These are phyloP conservation scores for Trametopsis cervina DNA, from an alignment of 768 basidiomycete genomes.

Conservation along the genomic window DNA sequence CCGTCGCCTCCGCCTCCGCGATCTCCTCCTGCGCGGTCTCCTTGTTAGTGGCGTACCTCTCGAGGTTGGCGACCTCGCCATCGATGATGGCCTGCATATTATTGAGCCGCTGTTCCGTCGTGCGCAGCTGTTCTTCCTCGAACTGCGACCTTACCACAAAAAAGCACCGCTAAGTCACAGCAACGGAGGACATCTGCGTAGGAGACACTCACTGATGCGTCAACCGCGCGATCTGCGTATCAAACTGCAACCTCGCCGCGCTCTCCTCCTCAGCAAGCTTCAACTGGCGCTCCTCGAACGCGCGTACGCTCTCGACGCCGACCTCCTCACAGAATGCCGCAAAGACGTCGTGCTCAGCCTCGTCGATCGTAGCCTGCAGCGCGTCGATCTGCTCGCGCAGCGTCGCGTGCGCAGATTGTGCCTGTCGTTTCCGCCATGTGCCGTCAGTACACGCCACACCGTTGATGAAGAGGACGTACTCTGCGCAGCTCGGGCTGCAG, in stretches of 20 bases:
- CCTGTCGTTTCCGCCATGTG: too few relatives aligned
- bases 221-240: slow-evolving; percentile 81
- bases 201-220: slow-evolving; percentile 62
- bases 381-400: slow-evolving; percentile 49
- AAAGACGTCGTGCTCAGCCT: slow-evolving; percentile 79
- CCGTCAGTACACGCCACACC: neutral
- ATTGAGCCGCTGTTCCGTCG: slow-evolving; percentile 54
- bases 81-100: slow-evolving; percentile 45
- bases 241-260: slow-evolving; percentile 74
- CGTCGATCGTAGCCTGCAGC: slow-evolving; percentile 54
- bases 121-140: slow-evolving; percentile 67
- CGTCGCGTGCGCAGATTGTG: slow-evolving; percentile 41
- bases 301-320: slow-evolving; percentile 74
- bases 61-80: slow-evolving; percentile 48
- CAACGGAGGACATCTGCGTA: neutral
- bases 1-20: slow-evolving; percentile 43
- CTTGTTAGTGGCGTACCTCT: slow-evolving; percentile 49
- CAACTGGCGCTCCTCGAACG: slow-evolving; percentile 90
- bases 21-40: slow-evolving; percentile 53
- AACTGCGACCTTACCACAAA: slow-evolving; percentile 59
- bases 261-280: slow-evolving; percentile 85
- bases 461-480: neutral
- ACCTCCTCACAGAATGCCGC: slow-evolving; percentile 73
- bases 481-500: slow-evolving; percentile 56
- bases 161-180: neutral